These are phyloP conservation scores for Neurospora sp. DNA, from an alignment of 495 filamentous ascomycete genomes.

Conservation along the genomic window DNA sequence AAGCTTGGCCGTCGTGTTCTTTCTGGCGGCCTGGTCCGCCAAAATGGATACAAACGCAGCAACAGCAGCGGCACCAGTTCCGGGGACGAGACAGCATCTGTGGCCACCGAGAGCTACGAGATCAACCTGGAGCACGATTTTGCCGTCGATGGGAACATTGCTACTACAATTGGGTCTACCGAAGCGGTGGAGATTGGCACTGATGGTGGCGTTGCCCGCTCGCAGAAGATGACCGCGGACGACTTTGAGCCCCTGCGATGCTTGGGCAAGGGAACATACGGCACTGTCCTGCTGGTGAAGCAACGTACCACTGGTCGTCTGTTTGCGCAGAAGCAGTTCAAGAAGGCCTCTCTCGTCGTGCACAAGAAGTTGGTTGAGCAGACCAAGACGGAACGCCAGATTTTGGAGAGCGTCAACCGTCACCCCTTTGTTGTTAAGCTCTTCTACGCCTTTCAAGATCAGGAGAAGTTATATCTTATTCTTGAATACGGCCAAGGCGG, in stretches of 20 bases:
- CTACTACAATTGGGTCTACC: constrained; percentile 26
- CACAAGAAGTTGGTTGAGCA: constrained; percentile 92
- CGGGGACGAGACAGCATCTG: constrained; percentile 32
- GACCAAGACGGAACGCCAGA: constrained; percentile 89
- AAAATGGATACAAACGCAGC: constrained; percentile 17
- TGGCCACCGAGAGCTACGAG: constrained; percentile 61
- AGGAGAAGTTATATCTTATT: constrained; percentile 94
- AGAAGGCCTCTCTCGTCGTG: constrained; percentile 84
- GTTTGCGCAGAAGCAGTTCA: constrained; percentile 96
- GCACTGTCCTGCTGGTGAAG: constrained; percentile 85
- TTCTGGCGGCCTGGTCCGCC: constrained; percentile 8
- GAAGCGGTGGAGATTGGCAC: constrained; percentile 35
- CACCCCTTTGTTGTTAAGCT: constrained; percentile 97
- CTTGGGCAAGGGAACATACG: constrained; percentile 90
- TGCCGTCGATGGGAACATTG: constrained; percentile 21
- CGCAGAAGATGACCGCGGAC: constrained; percentile 76
- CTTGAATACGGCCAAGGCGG: constrained; percentile 97
- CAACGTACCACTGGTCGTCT: constrained; percentile 78
- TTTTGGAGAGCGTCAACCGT: constrained; percentile 87
- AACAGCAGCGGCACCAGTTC: constrained; percentile 23
- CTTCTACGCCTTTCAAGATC: constrained; percentile 97
- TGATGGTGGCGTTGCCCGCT: constrained; percentile 31
- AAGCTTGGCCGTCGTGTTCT: constrained; percentile 20
- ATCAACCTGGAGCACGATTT: constrained; percentile 84
- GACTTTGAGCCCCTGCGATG: constrained; percentile 94